Conservation (phyloP, 257 asterid genomes). For the Nicotiana sylvestris region DNA sequence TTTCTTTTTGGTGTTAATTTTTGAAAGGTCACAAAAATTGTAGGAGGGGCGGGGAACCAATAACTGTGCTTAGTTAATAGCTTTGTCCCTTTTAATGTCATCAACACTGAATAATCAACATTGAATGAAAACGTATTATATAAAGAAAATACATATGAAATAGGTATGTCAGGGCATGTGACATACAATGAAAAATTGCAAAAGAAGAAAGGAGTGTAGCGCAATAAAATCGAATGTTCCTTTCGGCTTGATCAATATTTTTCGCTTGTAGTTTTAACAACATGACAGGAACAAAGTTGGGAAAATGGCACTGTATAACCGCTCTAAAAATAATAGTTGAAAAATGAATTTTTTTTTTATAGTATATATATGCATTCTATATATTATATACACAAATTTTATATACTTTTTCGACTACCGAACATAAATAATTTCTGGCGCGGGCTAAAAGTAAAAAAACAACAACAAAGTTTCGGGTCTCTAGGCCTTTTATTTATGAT, state of each 20-base stretch:
- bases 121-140: not conserved
- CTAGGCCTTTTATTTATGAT: not conserved
- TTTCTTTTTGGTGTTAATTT: not conserved
- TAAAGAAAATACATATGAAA: not conserved
- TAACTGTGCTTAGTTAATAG: not conserved
- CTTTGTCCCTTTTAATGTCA: constrained; percentile 2
- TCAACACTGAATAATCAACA: not conserved
- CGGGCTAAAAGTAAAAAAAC: too few species aligned
- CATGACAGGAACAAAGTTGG: not conserved
- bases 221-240: not conserved
- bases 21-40: not conserved
- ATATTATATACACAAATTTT: too few species aligned
- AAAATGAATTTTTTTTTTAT: too few species aligned
- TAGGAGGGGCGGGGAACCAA: not conserved
- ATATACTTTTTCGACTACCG: too few species aligned
- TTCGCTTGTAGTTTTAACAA: not conserved
- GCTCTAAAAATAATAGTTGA: too few species aligned
- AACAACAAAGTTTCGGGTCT: not conserved
- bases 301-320: too few species aligned
- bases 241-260: not conserved
- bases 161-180: not conserved
- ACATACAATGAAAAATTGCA: not conserved
- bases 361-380: too few species aligned
- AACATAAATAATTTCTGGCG: too few species aligned
- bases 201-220: not conserved